Evolutionary conservation across 352 stramenopile species (phyloP).

Genomic region (Phytopythium montanum): DNA sequence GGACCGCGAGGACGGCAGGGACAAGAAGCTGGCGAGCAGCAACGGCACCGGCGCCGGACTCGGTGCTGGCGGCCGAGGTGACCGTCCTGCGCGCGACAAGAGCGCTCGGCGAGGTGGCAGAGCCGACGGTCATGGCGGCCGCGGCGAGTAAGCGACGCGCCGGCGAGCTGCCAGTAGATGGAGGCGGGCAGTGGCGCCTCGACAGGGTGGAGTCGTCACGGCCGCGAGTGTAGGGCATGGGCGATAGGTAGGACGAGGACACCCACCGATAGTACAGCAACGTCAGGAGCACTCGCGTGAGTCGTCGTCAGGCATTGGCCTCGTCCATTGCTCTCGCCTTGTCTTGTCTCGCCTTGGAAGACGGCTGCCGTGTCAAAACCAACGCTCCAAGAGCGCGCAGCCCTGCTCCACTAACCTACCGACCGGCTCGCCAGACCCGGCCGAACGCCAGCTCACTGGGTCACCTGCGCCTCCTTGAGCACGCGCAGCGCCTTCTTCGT

Average conservation of each 20-base stretch:
- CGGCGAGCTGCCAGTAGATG: not conserved
- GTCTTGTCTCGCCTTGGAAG: not conserved
- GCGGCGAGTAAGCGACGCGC: conserved; percentile 9
- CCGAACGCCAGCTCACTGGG: conserved; percentile 25
- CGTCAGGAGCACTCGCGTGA: not conserved
- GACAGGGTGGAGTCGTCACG: conserved; percentile 1
- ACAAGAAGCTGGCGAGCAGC: conserved; percentile 13
- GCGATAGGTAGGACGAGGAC: conserved; percentile 10
- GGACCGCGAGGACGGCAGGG: conserved; percentile 60
- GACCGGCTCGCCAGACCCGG: not conserved
- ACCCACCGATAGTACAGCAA: conserved; percentile 3
- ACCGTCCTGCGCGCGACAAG: conserved; percentile 49
- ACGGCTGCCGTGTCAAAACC: not conserved
- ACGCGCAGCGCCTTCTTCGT: conserved; percentile 87
- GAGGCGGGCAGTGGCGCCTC: not conserved
- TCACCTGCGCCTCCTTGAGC: conserved; percentile 82
- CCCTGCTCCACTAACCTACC: not conserved
- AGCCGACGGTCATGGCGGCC: conserved; percentile 45
- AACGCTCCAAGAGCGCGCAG: not conserved
- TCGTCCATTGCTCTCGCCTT: not conserved
- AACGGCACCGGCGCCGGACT: conserved; percentile 25
- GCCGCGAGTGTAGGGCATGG: not conserved
- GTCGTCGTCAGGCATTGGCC: not conserved
- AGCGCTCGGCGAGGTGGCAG: conserved; percentile 61
- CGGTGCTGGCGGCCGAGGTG: conserved; percentile 31